Base-by-base conservation (phyloP, 768 basidiomycete genomes). In the Favolaschia claudopus region DNA sequence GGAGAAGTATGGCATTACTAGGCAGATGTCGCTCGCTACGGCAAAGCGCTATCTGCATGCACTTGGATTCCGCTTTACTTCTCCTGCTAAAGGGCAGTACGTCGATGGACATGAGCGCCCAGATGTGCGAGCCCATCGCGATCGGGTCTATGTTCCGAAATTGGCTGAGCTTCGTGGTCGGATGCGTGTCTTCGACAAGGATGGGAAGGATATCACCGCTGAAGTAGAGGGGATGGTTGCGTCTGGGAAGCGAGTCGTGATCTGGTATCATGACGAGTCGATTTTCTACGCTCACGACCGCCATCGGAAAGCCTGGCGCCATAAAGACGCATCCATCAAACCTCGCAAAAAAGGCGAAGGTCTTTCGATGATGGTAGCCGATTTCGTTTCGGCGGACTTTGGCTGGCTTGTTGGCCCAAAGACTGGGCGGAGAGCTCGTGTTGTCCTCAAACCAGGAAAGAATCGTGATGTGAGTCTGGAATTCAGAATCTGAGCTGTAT, bases 361-460 rank as follows among this genome's bases (percentile, higher is more conserved):
- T 3, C 46, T 45, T 4, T 71, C 70, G 3, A 33, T 69, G 2
- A 71, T 71, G 70, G 66, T 71, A n/a, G 63, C 70, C 1, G 61
- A 71, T 46, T 71, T 67, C 53, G 59, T 71, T 1, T 71, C 61
- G 2, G 65, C 70, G 8, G 64, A 67, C n/a, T 67, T 56, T n/a
- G n/a, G n/a, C n/a, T n/a, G n/a, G n/a, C n/a, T n/a, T n/a, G n/a
- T n/a, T n/a, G n/a, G n/a, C n/a, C n/a, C n/a, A n/a, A n/a, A n/a
- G n/a, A n/a, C n/a, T n/a, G n/a, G n/a, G n/a, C n/a, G n/a, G n/a
- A n/a, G n/a, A n/a, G n/a, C n/a, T n/a, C n/a, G n/a, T n/a, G n/a
- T n/a, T n/a, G n/a, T n/a, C n/a, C n/a, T n/a, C n/a, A n/a, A n/a
- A n/a, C n/a, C n/a, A n/a, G n/a, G n/a, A n/a, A n/a, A n/a, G n/a